Evolutionary conservation across 768 basidiomycete species (phyloP).

Genomic region (Suillus discolor): DNA sequence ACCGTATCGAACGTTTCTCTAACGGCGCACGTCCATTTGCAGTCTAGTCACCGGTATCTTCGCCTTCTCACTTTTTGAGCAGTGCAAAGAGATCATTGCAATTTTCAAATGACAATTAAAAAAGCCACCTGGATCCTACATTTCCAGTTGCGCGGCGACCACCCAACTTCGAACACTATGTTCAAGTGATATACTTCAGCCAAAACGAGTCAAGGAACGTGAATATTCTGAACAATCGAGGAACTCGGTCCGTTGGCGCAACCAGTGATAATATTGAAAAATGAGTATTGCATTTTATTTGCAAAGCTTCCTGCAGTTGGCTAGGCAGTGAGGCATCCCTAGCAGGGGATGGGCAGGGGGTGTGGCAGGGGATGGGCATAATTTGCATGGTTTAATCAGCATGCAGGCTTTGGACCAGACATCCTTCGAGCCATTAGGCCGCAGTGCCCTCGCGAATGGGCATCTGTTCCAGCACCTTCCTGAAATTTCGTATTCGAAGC

Average conservation of each 20-base stretch:
- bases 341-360: background rate
- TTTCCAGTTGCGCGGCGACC: background rate
- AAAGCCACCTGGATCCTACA: background rate
- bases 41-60: constrained; percentile 27
- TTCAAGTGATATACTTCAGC: background rate
- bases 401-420: background rate
- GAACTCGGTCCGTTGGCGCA: background rate
- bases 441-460: background rate
- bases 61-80: constrained; percentile 33
- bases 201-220: background rate
- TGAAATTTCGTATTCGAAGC: background rate
- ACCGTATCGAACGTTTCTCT: background rate
- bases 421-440: background rate
- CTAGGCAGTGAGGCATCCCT: background rate
- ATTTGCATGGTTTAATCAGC: background rate
- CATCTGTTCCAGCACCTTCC: background rate
- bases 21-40: background rate
- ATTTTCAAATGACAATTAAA: background rate
- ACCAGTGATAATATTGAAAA: background rate
- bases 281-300: background rate
- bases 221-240: background rate
- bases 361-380: background rate
- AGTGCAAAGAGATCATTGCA: background rate
- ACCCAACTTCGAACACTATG: background rate
- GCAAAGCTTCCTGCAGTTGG: background rate